phyloP scores from a whole-genome alignment of 768 basidiomycete genomes.

The Termitomyces sp. region DNA sequence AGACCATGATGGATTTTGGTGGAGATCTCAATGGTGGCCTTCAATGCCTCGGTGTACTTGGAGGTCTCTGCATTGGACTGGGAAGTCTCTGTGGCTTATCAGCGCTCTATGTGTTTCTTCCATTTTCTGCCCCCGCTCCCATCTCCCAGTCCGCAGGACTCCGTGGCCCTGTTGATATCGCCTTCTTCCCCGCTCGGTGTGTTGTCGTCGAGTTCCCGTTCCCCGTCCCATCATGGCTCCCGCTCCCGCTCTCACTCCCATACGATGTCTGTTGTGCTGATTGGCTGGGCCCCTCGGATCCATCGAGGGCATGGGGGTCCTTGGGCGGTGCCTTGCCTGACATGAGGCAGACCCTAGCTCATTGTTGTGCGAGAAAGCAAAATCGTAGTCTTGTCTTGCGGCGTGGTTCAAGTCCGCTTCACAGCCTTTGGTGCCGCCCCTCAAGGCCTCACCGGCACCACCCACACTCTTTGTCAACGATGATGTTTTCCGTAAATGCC shows the following conservation, averaged over 20 bases:
- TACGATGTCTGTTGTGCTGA: conserved; percentile 19
- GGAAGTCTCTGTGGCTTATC: conserved; percentile 16
- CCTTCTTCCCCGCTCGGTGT: not conserved
- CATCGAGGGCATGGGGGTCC: conserved; percentile 66
- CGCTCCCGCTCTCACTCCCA: not conserved
- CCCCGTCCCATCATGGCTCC: not conserved
- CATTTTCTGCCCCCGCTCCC: not conserved
- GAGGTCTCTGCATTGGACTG: conserved; percentile 18
- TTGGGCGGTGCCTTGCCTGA: conserved; percentile 76
- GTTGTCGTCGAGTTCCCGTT: conserved; percentile 1
- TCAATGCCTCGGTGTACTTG: conserved; percentile 18
- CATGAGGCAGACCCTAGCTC: conserved; percentile 31
- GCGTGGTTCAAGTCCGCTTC: not conserved
- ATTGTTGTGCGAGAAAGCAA: not conserved
- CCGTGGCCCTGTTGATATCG: conserved; percentile 11
- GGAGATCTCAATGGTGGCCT: conserved; percentile 28
- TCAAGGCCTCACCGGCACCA: not conserved
- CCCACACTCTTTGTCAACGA: too few species aligned
- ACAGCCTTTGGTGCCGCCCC: not conserved
- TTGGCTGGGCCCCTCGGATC: conserved; percentile 17
- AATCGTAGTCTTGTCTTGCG: not conserved
- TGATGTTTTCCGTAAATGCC: too few species aligned
- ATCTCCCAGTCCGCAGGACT: conserved; percentile 1
- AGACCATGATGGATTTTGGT: conserved; percentile 20
- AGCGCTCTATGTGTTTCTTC: conserved; percentile 9